These are phyloP conservation scores for Penicillium steckii DNA, from an alignment of 495 filamentous ascomycete species.

Conservation along the genomic window DNA sequence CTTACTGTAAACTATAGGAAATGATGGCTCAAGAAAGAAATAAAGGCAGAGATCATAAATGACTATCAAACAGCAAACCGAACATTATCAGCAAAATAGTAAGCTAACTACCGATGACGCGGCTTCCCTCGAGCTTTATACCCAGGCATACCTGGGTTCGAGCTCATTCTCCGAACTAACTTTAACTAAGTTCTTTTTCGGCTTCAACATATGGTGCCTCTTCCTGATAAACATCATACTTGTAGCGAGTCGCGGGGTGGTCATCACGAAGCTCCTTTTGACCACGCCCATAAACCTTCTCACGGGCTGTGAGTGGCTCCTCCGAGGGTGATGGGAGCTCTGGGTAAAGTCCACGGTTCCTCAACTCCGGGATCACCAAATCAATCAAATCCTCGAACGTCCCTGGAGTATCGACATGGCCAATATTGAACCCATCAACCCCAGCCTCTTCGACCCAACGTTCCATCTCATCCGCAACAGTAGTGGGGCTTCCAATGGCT, in stretches of 20 bases:
- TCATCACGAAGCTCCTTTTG: constrained; percentile 52
- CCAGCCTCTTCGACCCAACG: constrained; percentile 57
- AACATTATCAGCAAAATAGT: too few species aligned
- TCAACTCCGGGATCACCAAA: constrained; percentile 57
- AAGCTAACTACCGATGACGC: too few species aligned
- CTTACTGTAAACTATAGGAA: too few species aligned
- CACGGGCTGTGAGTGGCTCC: constrained; percentile 53
- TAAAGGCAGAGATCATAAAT: too few species aligned
- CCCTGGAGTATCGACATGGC: constrained; percentile 54
- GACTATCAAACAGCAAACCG: too few species aligned
- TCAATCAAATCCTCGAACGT: constrained; percentile 65
- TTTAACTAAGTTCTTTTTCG: too few species aligned
- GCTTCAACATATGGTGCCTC: constrained; percentile 30
- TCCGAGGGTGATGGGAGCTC: constrained; percentile 30
- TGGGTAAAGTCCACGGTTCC: constrained; percentile 48
- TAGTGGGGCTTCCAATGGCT: constrained; percentile 50
- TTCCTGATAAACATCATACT: constrained; percentile 58
- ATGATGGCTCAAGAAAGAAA: too few species aligned
- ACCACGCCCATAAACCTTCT: constrained; percentile 59
- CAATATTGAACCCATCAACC: constrained; percentile 62
- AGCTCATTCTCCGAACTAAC: not conserved
- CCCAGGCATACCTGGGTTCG: not conserved
- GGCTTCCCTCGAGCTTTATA: too few species aligned
- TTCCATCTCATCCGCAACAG: constrained; percentile 59
- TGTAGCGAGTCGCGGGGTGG: constrained; percentile 54